Percentiles rank a stretch among this genome's conserved stretches.
These are phyloP conservation scores for Leccinum griseonigrum DNA, from an alignment of 1,284 basidiomycete species.

Conservation along the genomic window DNA sequence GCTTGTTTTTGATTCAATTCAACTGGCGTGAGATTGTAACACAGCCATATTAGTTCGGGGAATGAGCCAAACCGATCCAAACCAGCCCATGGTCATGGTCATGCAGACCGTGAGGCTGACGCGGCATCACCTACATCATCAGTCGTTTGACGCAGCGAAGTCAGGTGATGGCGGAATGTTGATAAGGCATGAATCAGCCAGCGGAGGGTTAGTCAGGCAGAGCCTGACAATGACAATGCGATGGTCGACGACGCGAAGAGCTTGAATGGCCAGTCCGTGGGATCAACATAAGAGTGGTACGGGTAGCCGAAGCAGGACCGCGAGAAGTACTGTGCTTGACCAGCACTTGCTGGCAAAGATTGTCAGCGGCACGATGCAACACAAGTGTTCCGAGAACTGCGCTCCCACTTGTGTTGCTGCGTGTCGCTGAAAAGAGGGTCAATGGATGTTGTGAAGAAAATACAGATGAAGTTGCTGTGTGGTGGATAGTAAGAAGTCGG, in stretches of 20 bases:
- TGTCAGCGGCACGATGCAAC: conserved; percentile 14
- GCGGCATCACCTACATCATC: neutral
- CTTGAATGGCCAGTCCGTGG: neutral
- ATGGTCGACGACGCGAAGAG: neutral
- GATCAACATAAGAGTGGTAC: neutral
- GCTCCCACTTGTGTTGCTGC: conserved; percentile 41
- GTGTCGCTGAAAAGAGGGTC: conserved; percentile 7
- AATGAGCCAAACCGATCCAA: conserved; percentile 8
- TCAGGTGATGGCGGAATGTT: conserved; percentile 13
- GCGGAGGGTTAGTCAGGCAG: neutral
- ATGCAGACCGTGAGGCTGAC: neutral
- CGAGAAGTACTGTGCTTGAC: neutral
- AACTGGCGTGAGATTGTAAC: neutral
- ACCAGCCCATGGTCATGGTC: neutral
- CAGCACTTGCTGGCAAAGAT: neutral
- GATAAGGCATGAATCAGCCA: neutral
- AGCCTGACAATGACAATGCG: neutral
- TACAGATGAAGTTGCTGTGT: neutral
- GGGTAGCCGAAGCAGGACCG: neutral
- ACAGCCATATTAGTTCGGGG: conserved; percentile 5
- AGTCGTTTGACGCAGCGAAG: neutral
- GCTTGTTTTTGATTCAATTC: neutral
- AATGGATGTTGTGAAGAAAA: neutral
- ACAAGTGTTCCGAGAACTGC: conserved; percentile 49
- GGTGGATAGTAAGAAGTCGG: neutral